phyloP scores from a whole-genome alignment of 495 filamentous ascomycete species.

The Daldinia grandis region DNA sequence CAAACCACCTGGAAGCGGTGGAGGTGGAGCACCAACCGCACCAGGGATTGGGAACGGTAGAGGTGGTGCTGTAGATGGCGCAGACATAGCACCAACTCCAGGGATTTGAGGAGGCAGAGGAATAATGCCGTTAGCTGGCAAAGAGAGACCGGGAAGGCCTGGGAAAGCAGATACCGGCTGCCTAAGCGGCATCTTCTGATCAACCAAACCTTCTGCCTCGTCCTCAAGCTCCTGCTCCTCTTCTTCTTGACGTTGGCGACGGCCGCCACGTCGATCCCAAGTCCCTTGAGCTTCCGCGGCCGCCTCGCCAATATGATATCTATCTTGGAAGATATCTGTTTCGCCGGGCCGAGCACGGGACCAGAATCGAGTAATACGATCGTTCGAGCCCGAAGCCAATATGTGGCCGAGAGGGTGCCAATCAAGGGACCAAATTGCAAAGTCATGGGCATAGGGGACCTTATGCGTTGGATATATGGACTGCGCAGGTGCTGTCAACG shows the following conservation, averaged over 20 bases:
- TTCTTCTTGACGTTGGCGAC: slow-evolving; percentile 83
- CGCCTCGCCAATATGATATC: slow-evolving; percentile 92
- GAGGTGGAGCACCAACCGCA: slow-evolving; percentile 58
- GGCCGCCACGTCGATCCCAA: slow-evolving; percentile 81
- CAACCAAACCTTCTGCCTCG: slow-evolving; percentile 90
- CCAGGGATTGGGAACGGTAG: slow-evolving; percentile 53
- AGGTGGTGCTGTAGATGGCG: slow-evolving; percentile 42
- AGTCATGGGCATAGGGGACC: slow-evolving; percentile 86
- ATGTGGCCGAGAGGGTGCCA: slow-evolving; percentile 98
- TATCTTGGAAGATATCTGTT: slow-evolving; percentile 80
- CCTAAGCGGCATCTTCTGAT: slow-evolving; percentile 81
- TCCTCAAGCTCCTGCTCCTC: slow-evolving; percentile 94
- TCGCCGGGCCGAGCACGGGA: slow-evolving; percentile 88
- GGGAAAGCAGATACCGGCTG: slow-evolving; percentile 52
- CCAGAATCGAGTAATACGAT: slow-evolving; percentile 97
- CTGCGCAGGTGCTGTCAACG: slow-evolving; percentile 78
- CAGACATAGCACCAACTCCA: slow-evolving; percentile 58
- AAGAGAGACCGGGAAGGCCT: slow-evolving; percentile 58
- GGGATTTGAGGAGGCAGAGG: slow-evolving; percentile 50
- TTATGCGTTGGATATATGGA: slow-evolving; percentile 88
- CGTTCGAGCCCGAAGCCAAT: slow-evolving; percentile 97
- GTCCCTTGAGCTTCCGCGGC: slow-evolving; percentile 93
- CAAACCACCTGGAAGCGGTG: slow-evolving; percentile 56
- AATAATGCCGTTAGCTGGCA: slow-evolving; percentile 47
- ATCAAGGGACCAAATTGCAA: slow-evolving; percentile 94